Evolutionary conservation across 768 basidiomycete genomes (phyloP).

Genomic region (Cystobasidium onofrii): DNA sequence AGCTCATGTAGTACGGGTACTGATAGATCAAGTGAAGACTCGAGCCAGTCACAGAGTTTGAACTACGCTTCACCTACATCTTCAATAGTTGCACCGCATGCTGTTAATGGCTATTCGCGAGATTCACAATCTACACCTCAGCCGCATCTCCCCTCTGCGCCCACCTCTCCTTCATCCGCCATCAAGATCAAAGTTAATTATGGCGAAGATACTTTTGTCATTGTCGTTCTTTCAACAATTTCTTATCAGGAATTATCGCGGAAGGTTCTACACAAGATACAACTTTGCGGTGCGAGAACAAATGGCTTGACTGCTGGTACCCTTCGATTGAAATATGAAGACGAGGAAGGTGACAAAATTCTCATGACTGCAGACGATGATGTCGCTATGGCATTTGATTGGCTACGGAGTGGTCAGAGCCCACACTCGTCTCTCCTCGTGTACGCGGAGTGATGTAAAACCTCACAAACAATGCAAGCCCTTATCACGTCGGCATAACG

Average conservation of each 20-base stretch:
- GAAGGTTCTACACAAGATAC: conserved; percentile 84
- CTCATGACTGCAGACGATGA: conserved; percentile 83
- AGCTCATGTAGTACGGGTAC: conserved; percentile 37
- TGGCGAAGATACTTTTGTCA: conserved; percentile 89
- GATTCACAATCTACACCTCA: neutral
- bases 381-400: conserved; percentile 84
- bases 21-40: conserved; percentile 38
- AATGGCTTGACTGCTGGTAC: conserved; percentile 53
- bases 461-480: too few species aligned
- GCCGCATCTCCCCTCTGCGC: neutral
- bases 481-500: too few species aligned
- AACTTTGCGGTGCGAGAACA: conserved; percentile 70
- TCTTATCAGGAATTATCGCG: conserved; percentile 77
- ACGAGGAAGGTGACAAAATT: conserved; percentile 87
- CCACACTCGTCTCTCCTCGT: neutral
- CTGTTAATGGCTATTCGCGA: neutral
- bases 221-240: conserved; percentile 71
- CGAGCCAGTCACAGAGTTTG: conserved; percentile 35
- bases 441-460: conserved; percentile 21
- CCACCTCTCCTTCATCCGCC: conserved; percentile 41
- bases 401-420: conserved; percentile 7
- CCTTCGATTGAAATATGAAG: conserved; percentile 60
- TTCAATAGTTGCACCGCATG: neutral
- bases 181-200: conserved; percentile 92
- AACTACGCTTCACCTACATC: conserved; percentile 35